These are phyloP conservation scores for Aureobasidium sp. DNA, from an alignment of 2,329 filamentous ascomycete species.

Conservation along the genomic window DNA sequence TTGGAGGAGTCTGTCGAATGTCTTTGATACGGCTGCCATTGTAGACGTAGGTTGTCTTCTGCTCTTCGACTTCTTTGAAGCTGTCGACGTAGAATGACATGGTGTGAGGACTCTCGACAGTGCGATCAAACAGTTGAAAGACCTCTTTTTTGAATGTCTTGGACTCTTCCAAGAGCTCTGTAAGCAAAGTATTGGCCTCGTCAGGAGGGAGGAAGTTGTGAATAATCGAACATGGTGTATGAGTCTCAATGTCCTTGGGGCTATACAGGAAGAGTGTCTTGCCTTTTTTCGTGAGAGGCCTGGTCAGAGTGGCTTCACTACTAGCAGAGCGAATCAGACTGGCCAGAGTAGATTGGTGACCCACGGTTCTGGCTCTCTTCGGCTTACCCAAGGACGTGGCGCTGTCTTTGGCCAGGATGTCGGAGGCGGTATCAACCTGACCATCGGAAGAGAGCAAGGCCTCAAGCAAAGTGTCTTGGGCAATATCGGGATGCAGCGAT, in stretches of 20 bases:
- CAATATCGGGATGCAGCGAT: slow-evolving; percentile 62
- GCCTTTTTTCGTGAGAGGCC: slow-evolving; percentile 62
- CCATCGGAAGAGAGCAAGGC: slow-evolving; percentile 71
- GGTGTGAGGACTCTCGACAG: slow-evolving; percentile 80
- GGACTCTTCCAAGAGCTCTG: slow-evolving; percentile 69
- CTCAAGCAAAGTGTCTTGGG: slow-evolving; percentile 67
- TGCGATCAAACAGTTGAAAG: slow-evolving; percentile 83
- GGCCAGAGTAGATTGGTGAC: slow-evolving; percentile 39
- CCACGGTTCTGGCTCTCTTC: slow-evolving; percentile 22
- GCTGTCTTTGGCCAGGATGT: slow-evolving; percentile 41
- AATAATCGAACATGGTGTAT: slow-evolving; percentile 87
- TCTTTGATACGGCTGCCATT: slow-evolving; percentile 72
- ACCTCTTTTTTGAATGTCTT: slow-evolving; percentile 61
- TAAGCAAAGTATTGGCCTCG: slow-evolving; percentile 66
- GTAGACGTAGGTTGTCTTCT: slow-evolving; percentile 77
- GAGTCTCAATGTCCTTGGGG: slow-evolving; percentile 68
- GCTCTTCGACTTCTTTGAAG: slow-evolving; percentile 58
- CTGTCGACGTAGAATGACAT: slow-evolving; percentile 76
- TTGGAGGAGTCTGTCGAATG: slow-evolving; percentile 67
- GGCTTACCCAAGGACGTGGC: slow-evolving; percentile 4
- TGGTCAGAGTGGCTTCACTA: slow-evolving; percentile 2
- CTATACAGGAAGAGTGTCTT: slow-evolving; percentile 78
- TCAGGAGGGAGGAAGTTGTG: slow-evolving; percentile 76
- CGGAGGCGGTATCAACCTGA: slow-evolving; percentile 59
- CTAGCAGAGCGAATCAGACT: slow-evolving; percentile 5